phyloP scores from a whole-genome alignment of 2,329 filamentous ascomycete species.

The Diaporthe sp. region DNA sequence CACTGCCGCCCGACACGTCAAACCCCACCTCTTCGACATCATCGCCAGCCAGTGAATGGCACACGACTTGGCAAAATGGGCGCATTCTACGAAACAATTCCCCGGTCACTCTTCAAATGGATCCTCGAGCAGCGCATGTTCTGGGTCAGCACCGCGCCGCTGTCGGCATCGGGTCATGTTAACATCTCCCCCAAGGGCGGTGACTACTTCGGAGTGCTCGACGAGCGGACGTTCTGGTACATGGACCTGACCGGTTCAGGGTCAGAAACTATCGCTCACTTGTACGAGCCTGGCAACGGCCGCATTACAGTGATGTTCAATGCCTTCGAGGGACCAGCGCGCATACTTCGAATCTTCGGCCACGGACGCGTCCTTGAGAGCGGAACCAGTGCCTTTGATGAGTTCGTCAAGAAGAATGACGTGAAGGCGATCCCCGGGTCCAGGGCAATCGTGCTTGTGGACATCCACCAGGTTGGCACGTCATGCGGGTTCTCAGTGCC shows the following conservation, averaged over 20 bases:
- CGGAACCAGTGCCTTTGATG: constrained; percentile 49
- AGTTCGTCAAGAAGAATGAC: constrained; percentile 52
- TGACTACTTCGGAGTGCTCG: constrained; percentile 73
- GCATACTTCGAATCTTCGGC: constrained; percentile 57
- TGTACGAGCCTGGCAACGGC: constrained; percentile 78
- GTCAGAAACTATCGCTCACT: constrained; percentile 81
- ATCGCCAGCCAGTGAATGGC: background rate
- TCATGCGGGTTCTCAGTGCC: constrained; percentile 59
- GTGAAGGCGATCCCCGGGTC: constrained; percentile 49
- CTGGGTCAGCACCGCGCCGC: constrained; percentile 81
- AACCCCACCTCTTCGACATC: background rate
- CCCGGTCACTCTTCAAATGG: constrained; percentile 72
- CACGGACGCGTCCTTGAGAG: constrained; percentile 54
- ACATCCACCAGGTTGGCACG: constrained; percentile 55
- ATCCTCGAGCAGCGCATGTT: constrained; percentile 78
- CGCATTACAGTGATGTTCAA: constrained; percentile 82
- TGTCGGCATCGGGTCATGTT: constrained; percentile 74
- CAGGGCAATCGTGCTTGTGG: constrained; percentile 55
- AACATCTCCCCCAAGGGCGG: constrained; percentile 84
- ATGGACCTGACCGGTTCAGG: constrained; percentile 82
- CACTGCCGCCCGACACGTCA: background rate
- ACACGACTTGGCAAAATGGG: constrained; percentile 31
- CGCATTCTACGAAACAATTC: constrained; percentile 53
- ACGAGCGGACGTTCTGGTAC: constrained; percentile 74
- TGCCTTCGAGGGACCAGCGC: constrained; percentile 55